phyloP scores from a whole-genome alignment of 805 yeast genomes.

The Kuraishia ogatae region DNA sequence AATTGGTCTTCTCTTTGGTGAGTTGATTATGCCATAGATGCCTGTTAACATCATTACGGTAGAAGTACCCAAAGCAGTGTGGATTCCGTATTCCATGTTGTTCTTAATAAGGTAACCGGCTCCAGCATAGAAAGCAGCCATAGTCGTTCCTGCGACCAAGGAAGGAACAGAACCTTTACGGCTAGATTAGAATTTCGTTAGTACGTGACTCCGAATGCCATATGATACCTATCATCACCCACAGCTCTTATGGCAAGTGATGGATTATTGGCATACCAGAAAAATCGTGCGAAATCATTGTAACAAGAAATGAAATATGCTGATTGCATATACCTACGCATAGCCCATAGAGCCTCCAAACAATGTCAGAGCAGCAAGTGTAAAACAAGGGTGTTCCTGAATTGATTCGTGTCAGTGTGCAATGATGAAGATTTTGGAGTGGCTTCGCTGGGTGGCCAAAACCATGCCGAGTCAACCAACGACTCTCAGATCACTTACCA shows the following conservation, averaged over 20 bases:
- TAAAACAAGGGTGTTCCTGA: slow-evolving; percentile 19
- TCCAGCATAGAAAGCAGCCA: slow-evolving; percentile 51
- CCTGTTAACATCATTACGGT: slow-evolving; percentile 62
- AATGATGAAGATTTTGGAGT: background rate
- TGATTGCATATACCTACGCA: slow-evolving; percentile 6
- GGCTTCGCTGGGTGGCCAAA: background rate
- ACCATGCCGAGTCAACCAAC: background rate
- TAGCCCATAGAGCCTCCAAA: slow-evolving; percentile 25
- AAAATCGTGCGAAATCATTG: too few species aligned
- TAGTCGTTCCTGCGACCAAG: slow-evolving; percentile 61
- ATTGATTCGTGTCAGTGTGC: background rate
- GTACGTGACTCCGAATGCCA: background rate
- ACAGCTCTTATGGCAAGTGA: too few species aligned
- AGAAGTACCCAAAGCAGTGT: slow-evolving; percentile 69
- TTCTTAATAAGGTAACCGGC: slow-evolving; percentile 69
- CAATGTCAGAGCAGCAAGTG: slow-evolving; percentile 19
- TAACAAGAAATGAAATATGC: background rate
- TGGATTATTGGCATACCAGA: too few species aligned
- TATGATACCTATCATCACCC: too few species aligned
- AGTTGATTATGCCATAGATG: slow-evolving; percentile 48
- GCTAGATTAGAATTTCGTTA: slow-evolving; percentile 10
- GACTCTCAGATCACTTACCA: background rate
- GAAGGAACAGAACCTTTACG: slow-evolving; percentile 75
- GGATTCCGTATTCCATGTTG: slow-evolving; percentile 75
- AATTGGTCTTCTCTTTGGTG: slow-evolving; percentile 57